phyloP scores from a whole-genome alignment of 169 alveolate genomes.

The Plasmodium malariae region DNA sequence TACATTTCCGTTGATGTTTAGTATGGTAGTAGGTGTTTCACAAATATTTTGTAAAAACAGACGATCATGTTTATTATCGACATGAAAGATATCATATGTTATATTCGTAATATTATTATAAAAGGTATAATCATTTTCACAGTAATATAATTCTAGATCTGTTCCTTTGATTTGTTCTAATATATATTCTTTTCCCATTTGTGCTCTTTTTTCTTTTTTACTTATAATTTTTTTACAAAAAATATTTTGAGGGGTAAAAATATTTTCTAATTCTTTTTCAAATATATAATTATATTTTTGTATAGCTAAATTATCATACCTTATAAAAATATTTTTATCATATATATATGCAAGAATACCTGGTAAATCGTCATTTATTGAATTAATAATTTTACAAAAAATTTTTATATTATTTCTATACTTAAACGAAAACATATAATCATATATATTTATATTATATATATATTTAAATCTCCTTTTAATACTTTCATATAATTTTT shows the following conservation, averaged over 20 bases:
- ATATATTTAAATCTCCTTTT: slow-evolving; percentile 50
- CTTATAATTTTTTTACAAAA: slow-evolving; percentile 48
- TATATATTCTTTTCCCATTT: slow-evolving; percentile 50
- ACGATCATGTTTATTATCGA: slow-evolving; percentile 45
- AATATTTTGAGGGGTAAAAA: slow-evolving; percentile 38
- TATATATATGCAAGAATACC: slow-evolving; percentile 22
- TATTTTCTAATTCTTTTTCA: slow-evolving; percentile 38
- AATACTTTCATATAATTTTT: slow-evolving; percentile 42
- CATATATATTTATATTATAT: slow-evolving; percentile 34
- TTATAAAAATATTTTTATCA: slow-evolving; percentile 23
- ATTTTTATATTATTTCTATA: slow-evolving; percentile 12
- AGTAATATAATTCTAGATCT: slow-evolving; percentile 20
- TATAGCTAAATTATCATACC: slow-evolving; percentile 50
- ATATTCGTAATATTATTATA: slow-evolving; percentile 22
- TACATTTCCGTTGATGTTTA: slow-evolving; percentile 51
- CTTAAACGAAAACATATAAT: slow-evolving; percentile 35
- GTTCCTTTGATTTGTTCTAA: slow-evolving; percentile 50
- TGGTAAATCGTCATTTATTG: slow-evolving; percentile 30
- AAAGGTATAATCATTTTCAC: slow-evolving; percentile 34
- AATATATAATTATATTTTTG: slow-evolving; percentile 41
- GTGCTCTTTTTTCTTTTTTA: slow-evolving; percentile 68
- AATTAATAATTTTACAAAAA: slow-evolving; percentile 41
- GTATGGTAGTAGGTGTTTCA: slow-evolving; percentile 13
- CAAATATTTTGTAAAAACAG: slow-evolving; percentile 20
- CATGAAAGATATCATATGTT: slow-evolving; percentile 28